Percentiles rank a stretch among this genome's conserved stretches.
These are phyloP conservation scores for Adansonia gregorii DNA, from an alignment of 441 rosid species.

Conservation along the genomic window DNA sequence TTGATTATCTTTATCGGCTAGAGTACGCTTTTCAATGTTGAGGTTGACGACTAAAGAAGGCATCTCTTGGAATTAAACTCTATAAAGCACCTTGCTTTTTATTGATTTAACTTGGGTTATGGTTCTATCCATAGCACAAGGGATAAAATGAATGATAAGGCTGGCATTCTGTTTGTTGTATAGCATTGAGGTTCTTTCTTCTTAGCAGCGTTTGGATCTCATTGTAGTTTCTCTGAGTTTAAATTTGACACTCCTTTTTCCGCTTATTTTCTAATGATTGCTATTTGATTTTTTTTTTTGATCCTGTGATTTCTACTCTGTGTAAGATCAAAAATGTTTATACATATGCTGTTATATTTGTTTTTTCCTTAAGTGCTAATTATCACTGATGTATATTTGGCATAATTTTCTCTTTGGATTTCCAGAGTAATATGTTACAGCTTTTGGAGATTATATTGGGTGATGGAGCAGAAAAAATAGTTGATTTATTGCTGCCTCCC, in stretches of 20 bases:
- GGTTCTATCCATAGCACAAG: background rate
- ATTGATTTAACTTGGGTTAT: background rate
- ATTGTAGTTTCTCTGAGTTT: background rate
- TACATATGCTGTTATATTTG: constrained; percentile 13
- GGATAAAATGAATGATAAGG: background rate
- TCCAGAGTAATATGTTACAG: constrained; percentile 59
- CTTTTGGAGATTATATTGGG: constrained; percentile 82
- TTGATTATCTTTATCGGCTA: background rate
- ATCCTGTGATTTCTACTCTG: background rate
- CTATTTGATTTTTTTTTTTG: background rate
- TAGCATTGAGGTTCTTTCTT: background rate
- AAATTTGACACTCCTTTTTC: constrained; percentile 8
- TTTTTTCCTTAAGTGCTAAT: constrained; percentile 19
- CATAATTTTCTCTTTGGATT: constrained; percentile 33
- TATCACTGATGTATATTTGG: constrained; percentile 25
- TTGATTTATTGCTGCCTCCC: constrained; percentile 47
- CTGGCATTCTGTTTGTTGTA: background rate
- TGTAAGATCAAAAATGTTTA: background rate
- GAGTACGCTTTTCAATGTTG: background rate
- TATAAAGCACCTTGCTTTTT: background rate
- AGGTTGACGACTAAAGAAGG: background rate
- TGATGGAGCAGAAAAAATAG: constrained; percentile 60
- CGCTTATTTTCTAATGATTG: background rate
- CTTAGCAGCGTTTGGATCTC: background rate
- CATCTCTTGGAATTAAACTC: background rate